Evolutionary conservation across 805 yeast genomes (phyloP).

Genomic region (Peterozyma toletana): DNA sequence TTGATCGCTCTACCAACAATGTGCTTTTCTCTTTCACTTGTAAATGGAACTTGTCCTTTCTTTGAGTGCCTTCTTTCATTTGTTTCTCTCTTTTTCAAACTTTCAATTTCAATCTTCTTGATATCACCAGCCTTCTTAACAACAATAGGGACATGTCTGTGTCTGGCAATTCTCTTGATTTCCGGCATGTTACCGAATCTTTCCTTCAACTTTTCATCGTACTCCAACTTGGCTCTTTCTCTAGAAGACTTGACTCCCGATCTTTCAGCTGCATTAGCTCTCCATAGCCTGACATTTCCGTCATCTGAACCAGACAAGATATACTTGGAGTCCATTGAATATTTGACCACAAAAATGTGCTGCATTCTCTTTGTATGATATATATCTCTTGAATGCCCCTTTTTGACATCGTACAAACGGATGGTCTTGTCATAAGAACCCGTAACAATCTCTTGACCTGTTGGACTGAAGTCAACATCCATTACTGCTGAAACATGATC

Average conservation of each 20-base stretch:
- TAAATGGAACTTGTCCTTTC: slow-evolving; percentile 48
- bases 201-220: slow-evolving; percentile 86
- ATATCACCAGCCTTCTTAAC: slow-evolving; percentile 87
- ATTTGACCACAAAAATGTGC: slow-evolving; percentile 77
- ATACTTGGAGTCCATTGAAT: slow-evolving; percentile 84
- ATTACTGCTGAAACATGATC: slow-evolving; percentile 95
- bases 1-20: slow-evolving; percentile 75
- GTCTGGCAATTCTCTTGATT: slow-evolving; percentile 80
- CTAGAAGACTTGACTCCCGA: slow-evolving; percentile 73
- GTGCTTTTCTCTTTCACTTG: slow-evolving; percentile 79
- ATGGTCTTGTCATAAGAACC: slow-evolving; percentile 94
- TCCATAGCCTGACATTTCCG: slow-evolving; percentile 92
- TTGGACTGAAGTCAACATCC: slow-evolving; percentile 93
- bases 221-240: slow-evolving; percentile 78
- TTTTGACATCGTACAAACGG: slow-evolving; percentile 64
- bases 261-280: slow-evolving; percentile 80
- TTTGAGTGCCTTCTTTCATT: slow-evolving; percentile 78
- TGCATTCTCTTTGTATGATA: slow-evolving; percentile 99
- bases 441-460: slow-evolving; percentile 93
- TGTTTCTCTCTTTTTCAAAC: slow-evolving; percentile 74
- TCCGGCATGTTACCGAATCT: slow-evolving; percentile 96
- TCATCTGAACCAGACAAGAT: slow-evolving; percentile 91
- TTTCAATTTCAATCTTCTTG: slow-evolving; percentile 64
- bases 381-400: slow-evolving; percentile 91
- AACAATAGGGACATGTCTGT: slow-evolving; percentile 84